Percentiles rank a stretch among this genome's conserved stretches.
phyloP scores from a whole-genome alignment of 2,329 filamentous ascomycete species.

The Emericellopsis atlantica region DNA sequence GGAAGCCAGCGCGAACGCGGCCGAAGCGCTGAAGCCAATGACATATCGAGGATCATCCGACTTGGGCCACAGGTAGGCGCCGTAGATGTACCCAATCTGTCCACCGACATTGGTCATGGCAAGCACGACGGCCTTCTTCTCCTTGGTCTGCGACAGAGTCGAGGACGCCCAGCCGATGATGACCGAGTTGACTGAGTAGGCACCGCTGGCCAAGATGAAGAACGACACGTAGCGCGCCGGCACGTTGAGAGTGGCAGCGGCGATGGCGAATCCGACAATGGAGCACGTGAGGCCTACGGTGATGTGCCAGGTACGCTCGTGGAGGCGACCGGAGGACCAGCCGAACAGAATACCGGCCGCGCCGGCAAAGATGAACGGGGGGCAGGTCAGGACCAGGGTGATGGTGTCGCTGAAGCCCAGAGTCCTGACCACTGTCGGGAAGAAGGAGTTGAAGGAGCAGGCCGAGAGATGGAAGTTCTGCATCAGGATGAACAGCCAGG shows the following conservation, averaged over 20 bases:
- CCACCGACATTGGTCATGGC: slow-evolving; percentile 35
- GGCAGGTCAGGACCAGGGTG: slow-evolving; percentile 37
- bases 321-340: slow-evolving; percentile 33
- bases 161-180: slow-evolving; percentile 32
- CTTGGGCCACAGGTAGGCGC: slow-evolving; percentile 35
- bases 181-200: slow-evolving; percentile 31
- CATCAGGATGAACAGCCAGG: slow-evolving; percentile 41
- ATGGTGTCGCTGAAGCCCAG: slow-evolving; percentile 34
- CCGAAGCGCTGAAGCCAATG: slow-evolving; percentile 29
- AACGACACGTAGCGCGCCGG: slow-evolving; percentile 18
- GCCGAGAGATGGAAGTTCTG: slow-evolving; percentile 42
- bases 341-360: slow-evolving; percentile 30
- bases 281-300: slow-evolving; percentile 26
- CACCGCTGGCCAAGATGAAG: slow-evolving; percentile 27
- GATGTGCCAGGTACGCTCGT: slow-evolving; percentile 37
- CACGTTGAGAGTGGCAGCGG: slow-evolving; percentile 21
- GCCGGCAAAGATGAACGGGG: slow-evolving; percentile 37
- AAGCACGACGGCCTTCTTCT: slow-evolving; percentile 34
- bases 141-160: slow-evolving; percentile 31
- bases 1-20: slow-evolving; percentile 24
- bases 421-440: slow-evolving; percentile 29
- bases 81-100: slow-evolving; percentile 33
- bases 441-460: slow-evolving; percentile 32
- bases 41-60: slow-evolving; percentile 29
- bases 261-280: slow-evolving; percentile 27